Conservation (phyloP, 257 asterid species). For the Vinca minor region DNA sequence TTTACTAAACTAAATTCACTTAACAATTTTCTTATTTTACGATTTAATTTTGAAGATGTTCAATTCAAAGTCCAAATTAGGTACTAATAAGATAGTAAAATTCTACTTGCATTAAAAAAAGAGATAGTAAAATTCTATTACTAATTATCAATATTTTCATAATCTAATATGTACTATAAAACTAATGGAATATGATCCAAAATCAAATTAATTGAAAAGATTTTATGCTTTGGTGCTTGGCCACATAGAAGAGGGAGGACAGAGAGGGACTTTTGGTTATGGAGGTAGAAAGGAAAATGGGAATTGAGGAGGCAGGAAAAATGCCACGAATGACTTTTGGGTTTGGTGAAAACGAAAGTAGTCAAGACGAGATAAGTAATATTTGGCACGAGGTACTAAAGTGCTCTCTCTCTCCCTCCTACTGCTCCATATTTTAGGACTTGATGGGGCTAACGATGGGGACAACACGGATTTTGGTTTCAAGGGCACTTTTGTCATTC, state of each 20-base stretch:
- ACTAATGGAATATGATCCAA: no score
- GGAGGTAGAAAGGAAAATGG: not conserved
- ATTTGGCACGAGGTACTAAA: slow-evolving; percentile 15
- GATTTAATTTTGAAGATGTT: no score
- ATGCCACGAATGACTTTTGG: slow-evolving; percentile 17
- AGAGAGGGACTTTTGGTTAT: no score
- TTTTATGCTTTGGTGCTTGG: slow-evolving; percentile 15
- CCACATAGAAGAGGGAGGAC: slow-evolving; percentile 5
- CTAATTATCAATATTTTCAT: no score
- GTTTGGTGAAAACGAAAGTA: slow-evolving; percentile 35
- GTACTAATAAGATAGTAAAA: no score
- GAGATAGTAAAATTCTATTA: no score
- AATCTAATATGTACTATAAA: no score
- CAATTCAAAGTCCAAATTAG: no score
- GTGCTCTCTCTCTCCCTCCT: not conserved
- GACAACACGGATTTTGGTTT: slow-evolving; percentile 15
- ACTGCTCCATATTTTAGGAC: slow-evolving; percentile 11
- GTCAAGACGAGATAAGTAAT: slow-evolving; percentile 7
- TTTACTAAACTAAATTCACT: no score
- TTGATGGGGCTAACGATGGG: slow-evolving; percentile 14
- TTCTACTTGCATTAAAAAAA: no score
- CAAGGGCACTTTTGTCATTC: not conserved
- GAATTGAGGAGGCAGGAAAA: slow-evolving; percentile 7
- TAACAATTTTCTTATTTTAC: no score
- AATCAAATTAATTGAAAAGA: no score